Evolutionary conservation across 441 rosid genomes (phyloP), one percentile per base, ranked within the genome.

Genomic region (Mallotus japonicus): DNA sequence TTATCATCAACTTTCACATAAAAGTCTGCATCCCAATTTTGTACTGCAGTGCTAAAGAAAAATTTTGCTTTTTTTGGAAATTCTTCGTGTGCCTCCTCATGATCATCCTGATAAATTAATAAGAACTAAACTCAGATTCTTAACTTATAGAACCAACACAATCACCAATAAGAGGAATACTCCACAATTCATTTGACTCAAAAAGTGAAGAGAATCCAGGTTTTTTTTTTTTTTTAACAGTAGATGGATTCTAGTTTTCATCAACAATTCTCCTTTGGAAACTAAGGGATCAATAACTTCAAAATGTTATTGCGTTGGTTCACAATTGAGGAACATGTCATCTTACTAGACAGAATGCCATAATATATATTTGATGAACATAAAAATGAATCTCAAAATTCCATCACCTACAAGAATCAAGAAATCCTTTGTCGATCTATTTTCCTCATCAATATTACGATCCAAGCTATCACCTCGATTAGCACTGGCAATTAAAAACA

Each of bases 381-480:
- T 68, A 60, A 75, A 70, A 49, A 22, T 20, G 42, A 62, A 19
- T 11, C 28, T 51, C 4, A 24, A 75, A 70, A 78, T 62, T 72
- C 51, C 34, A 75, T 66, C 72, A 75, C 97, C 78, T 87, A 91
- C 98, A 77, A 93, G 92, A 81, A 91, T 90, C 79, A 91, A 76
- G 85, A 93, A 90, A 84, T 93, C 98, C 81, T 87, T 88, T 63
- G 92, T 90, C 14, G 70, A 5, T 55, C 71, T 83, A 77, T 87
- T 91, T 80, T 93, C 98, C 66, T 81, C 88, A 62, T 88, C 87
- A 53, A 91, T 88, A 66, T 83, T 89, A 77, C 92, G 92, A 80
- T 91, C 98, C 76, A 93, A 85, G 86, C 98, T 93, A 83, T 93
- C 96, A 58, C 97, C 98, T 67, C 94, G 90, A 81, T 91, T 93